Base-by-base conservation (phyloP, 106 monocot species). In the Apostasia ramifera region DNA sequence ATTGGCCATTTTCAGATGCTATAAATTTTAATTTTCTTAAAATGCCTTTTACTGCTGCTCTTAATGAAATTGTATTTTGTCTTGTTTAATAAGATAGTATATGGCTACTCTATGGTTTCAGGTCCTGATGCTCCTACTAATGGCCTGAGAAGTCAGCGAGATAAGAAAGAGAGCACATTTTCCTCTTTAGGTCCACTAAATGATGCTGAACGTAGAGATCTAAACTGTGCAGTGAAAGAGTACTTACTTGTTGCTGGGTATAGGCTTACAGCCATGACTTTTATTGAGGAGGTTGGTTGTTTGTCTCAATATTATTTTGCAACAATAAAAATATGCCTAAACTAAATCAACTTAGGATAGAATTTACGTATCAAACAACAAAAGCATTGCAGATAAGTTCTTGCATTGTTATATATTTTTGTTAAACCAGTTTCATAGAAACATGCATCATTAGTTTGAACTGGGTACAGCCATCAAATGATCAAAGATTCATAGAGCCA, bases 241-340 rank as follows among this genome's bases (percentile, higher is more conserved):
- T 97, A 92, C 76, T 78, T 97, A 76, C 84, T 97, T 81, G 81
- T 92, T 81, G 97, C 89, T 52, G 97, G 97, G 10, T 97, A 97
- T 46, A 72, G 84, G 43, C 92, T 97, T 53, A 89, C 92, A 63
- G 92, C 97, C 12, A 97, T 97, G 97, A 92, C 97, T 75, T 97
- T 97, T 81, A 89, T 92, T 70, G 97, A 97, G 69, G 97, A 97
- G 92, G 97, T 97, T 39, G 13, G 63, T 81, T 57, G 57, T 49
- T 63, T 54, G 12, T 66, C 65, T 26, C 47, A 46, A 45, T 63
- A 3, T 63, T 63, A 63, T 46, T 26, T 47, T 45, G 63, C 2
- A 62, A 44, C 62, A 42, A 62, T 62, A 44, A 43, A 62, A 62
- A 62, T 59, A 26, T 57, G 3, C 38, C 37, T 44, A 62, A 13